A percentile compares a stretch with the other conserved stretches of the same genome.
Conservation (phyloP, 2,329 filamentous ascomycete species). For the Fusarium napiforme region DNA sequence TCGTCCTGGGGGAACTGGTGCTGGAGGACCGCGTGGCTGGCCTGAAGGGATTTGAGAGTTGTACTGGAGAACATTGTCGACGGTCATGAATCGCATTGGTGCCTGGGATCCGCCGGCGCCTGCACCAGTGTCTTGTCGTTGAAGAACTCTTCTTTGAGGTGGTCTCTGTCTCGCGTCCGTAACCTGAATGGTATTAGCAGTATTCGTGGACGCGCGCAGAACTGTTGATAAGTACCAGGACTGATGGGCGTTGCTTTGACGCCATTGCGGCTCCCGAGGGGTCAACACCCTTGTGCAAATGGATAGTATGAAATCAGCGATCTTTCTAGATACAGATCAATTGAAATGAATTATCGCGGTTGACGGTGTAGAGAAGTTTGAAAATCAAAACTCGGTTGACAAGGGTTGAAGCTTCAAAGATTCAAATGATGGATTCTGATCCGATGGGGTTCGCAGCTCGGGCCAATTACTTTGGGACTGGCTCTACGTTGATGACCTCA, state of each 20-base stretch:
- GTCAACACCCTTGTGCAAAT: neutral
- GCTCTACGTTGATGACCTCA: constrained; percentile 44
- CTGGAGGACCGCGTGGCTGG: constrained; percentile 80
- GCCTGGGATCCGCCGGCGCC: constrained; percentile 46
- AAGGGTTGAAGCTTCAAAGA: constrained; percentile 23
- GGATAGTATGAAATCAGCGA: neutral
- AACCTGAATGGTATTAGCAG: constrained; percentile 46
- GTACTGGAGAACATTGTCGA: constrained; percentile 95
- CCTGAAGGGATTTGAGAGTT: constrained; percentile 95
- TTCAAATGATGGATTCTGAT: constrained; percentile 35
- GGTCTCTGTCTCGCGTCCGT: constrained; percentile 54
- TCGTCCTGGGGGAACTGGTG: constrained; percentile 52
- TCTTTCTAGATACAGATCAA: neutral
- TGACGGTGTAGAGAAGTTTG: constrained; percentile 3
- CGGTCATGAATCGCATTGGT: constrained; percentile 81
- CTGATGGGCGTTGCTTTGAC: constrained; percentile 66
- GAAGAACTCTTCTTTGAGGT: constrained; percentile 47
- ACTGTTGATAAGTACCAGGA: constrained; percentile 60
- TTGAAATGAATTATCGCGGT: constrained; percentile 7
- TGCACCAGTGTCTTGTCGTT: constrained; percentile 49
- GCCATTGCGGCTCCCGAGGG: constrained; percentile 49
- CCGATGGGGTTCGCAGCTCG: constrained; percentile 28
- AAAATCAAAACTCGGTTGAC: constrained; percentile 7
- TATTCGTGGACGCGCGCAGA: constrained; percentile 14
- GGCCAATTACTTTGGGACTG: constrained; percentile 39